A percentile compares a stretch with the other conserved stretches of the same genome.
These are phyloP conservation scores for Globisporangium uncinulatum DNA, from an alignment of 352 stramenopile species.

Conservation along the genomic window DNA sequence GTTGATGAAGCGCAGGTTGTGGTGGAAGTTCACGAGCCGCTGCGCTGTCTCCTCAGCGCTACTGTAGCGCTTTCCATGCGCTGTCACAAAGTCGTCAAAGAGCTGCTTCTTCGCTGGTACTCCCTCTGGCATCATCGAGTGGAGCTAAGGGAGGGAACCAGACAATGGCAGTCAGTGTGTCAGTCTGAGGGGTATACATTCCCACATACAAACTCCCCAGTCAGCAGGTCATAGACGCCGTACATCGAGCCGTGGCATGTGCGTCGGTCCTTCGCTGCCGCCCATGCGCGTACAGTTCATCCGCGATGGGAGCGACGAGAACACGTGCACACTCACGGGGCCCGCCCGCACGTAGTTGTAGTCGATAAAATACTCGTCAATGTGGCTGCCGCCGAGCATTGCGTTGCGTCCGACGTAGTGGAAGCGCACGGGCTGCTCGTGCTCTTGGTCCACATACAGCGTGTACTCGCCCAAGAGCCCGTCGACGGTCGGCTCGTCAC, in stretches of 20 bases:
- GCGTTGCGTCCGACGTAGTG: constrained; percentile 84
- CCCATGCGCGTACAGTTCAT: constrained; percentile 82
- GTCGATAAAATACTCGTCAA: constrained; percentile 89
- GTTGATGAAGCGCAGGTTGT: constrained; percentile 85
- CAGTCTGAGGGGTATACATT: no score
- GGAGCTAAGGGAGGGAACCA: constrained; percentile 34
- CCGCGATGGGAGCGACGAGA: constrained; percentile 52
- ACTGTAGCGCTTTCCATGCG: constrained; percentile 58
- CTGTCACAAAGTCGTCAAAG: constrained; percentile 63
- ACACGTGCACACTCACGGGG: constrained; percentile 57
- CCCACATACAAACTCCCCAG: no score
- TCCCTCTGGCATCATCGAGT: constrained; percentile 79
- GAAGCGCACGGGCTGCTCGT: constrained; percentile 74
- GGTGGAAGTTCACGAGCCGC: constrained; percentile 65
- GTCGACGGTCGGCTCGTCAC: constrained; percentile 43
- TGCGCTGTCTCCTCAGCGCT: constrained; percentile 36
- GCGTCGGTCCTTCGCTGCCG: constrained; percentile 37
- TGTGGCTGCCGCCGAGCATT: constrained; percentile 83
- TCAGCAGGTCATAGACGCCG: neutral
- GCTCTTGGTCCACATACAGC: constrained; percentile 77
- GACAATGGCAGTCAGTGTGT: constrained; percentile 6
- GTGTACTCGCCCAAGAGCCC: constrained; percentile 82
- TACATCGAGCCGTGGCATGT: constrained; percentile 61
- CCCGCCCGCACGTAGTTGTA: constrained; percentile 84
- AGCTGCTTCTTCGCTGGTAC: constrained; percentile 39